A percentile compares a stretch with the other conserved stretches of the same genome.
Evolutionary conservation across 2,329 filamentous ascomycete species (phyloP).

Genomic region (Diaporthe vexans): DNA sequence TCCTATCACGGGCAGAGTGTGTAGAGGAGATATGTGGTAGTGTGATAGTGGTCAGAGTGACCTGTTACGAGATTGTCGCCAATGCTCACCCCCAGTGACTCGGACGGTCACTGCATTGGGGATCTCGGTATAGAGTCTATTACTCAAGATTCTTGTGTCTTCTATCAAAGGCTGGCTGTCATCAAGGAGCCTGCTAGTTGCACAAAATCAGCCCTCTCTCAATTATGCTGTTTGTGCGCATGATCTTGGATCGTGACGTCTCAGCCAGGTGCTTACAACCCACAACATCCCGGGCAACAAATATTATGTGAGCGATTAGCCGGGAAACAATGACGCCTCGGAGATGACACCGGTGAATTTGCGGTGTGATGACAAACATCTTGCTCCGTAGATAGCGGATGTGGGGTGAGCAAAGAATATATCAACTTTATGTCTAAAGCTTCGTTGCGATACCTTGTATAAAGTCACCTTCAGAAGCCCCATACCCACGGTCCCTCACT

Average conservation of each 20-base stretch:
- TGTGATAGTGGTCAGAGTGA: background rate
- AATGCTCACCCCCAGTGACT: background rate
- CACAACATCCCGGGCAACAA: background rate
- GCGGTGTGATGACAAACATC: background rate
- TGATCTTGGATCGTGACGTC: background rate
- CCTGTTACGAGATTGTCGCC: background rate
- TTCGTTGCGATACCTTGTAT: too few relatives aligned
- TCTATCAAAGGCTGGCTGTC: background rate
- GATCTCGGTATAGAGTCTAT: background rate
- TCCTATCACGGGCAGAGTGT: background rate
- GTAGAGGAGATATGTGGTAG: background rate
- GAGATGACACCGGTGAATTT: background rate
- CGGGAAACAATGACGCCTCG: background rate
- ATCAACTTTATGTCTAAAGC: background rate
- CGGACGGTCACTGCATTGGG: background rate
- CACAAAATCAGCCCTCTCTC: too few relatives aligned
- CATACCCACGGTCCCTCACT: background rate
- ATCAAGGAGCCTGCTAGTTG: background rate
- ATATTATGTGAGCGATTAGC: constrained; percentile 27
- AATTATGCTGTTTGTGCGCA: background rate
- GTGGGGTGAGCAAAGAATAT: background rate
- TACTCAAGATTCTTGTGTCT: background rate
- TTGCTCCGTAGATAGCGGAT: background rate
- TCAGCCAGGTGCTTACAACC: background rate
- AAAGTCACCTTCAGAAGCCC: background rate